These are phyloP conservation scores for Leptographium flavum DNA, from an alignment of 2,329 filamentous ascomycete species.

Conservation along the genomic window DNA sequence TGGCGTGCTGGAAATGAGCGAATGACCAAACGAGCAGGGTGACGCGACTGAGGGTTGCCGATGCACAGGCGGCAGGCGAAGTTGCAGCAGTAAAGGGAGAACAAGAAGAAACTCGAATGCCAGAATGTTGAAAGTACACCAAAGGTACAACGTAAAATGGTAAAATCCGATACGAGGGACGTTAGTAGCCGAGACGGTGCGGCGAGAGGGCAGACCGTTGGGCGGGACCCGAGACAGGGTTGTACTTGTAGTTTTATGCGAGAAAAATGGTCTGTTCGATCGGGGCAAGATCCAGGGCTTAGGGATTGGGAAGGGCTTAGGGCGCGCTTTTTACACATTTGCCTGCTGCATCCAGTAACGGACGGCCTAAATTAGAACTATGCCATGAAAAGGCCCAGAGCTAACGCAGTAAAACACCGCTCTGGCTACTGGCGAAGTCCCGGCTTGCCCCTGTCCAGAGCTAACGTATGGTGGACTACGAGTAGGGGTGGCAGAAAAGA, in stretches of 20 bases:
- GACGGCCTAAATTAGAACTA: neutral
- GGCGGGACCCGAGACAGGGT: slow-evolving; percentile 1
- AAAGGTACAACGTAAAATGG: neutral
- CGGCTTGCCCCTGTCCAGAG: neutral
- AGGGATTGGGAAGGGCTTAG: neutral
- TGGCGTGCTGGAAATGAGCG: too few species aligned
- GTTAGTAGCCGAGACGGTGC: neutral
- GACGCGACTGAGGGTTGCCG: neutral
- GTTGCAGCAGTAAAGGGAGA: neutral
- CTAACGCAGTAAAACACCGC: too few species aligned
- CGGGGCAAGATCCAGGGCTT: slow-evolving; percentile 2
- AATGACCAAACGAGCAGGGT: neutral
- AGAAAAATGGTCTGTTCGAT: neutral
- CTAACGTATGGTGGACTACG: neutral
- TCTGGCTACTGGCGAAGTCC: too few species aligned
- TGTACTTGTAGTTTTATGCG: too few species aligned
- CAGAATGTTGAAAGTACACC: neutral
- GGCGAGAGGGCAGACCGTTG: neutral
- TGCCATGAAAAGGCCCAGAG: too few species aligned
- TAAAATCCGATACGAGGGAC: neutral
- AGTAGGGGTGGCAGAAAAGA: neutral
- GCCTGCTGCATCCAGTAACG: neutral
- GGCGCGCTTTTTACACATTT: neutral
- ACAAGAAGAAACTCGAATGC: neutral
- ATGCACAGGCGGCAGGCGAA: neutral